Percentiles rank a stretch among this genome's conserved stretches.
Evolutionary conservation across 2,329 filamentous ascomycete genomes (phyloP).

Genomic region (Exophiala dermatitidis): DNA sequence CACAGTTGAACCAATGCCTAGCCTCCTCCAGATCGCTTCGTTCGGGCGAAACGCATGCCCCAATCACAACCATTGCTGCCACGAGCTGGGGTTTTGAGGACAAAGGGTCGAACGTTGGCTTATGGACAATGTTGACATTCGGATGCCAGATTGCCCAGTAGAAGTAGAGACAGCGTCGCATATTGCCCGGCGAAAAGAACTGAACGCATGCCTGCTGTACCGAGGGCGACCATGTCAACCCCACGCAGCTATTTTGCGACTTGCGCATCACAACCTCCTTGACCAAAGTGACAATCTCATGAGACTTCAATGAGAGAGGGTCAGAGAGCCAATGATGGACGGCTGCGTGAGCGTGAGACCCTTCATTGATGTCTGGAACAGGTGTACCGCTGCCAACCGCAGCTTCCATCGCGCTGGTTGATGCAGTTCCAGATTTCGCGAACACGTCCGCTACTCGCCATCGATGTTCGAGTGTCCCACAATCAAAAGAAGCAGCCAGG

Average conservation of each 20-base stretch:
- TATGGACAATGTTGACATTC: constrained; percentile 34
- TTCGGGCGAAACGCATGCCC: constrained; percentile 32
- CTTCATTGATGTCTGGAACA: too few relatives aligned
- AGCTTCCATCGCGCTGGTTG: neutral
- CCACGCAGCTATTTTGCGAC: constrained; percentile 33
- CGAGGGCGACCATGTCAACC: constrained; percentile 33
- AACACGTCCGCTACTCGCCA: constrained; percentile 23
- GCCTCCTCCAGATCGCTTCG: constrained; percentile 31
- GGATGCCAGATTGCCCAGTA: constrained; percentile 37
- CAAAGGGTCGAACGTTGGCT: constrained; percentile 32
- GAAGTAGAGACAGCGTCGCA: constrained; percentile 31
- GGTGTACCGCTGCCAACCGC: too few relatives aligned
- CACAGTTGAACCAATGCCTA: constrained; percentile 34
- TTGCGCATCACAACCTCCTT: constrained; percentile 34
- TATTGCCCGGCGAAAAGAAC: constrained; percentile 20
- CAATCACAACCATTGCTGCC: constrained; percentile 34
- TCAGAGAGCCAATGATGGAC: constrained; percentile 28
- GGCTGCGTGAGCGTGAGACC: constrained; percentile 1
- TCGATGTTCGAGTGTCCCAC: constrained; percentile 32
- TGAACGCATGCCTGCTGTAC: constrained; percentile 26
- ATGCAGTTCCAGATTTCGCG: neutral
- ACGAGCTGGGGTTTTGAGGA: constrained; percentile 30
- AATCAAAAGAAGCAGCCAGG: constrained; percentile 34
- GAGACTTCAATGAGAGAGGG: constrained; percentile 33
- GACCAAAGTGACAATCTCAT: constrained; percentile 33